Evolutionary conservation across 495 filamentous ascomycete species (phyloP), one percentile per base, ranked within the genome.

Genomic region (Hyphodiscus hymeniophilus): DNA sequence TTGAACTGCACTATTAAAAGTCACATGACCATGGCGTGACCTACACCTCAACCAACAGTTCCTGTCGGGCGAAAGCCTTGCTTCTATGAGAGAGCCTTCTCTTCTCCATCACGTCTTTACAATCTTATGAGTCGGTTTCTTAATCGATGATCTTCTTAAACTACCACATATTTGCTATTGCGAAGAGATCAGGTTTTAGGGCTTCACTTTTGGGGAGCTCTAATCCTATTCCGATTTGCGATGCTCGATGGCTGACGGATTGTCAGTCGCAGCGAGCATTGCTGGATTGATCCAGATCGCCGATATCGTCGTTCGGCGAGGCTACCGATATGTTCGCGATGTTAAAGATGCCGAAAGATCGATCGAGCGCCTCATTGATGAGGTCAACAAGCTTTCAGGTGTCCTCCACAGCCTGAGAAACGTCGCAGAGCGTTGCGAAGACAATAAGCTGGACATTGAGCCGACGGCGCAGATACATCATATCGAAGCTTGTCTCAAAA

Each of bases 231-330:
- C 26, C 10, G 26, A 28, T 5, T 28, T 10, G 26, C 26, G n/a
- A n/a, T n/a, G n/a, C 10, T 28, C 4, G 8, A 64, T 63, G 63
- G 54, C 56, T 15, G 65, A 70, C 28, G 59, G 53, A 2, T 34
- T 70, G 6, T 66, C 62, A 7, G 48, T 69, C 22, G 45, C 66
- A 5, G 60, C 59, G 8, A 63, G 62, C 38, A 58, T 67, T 34
- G 60, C 62, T 15, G 65, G 65, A 7, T 52, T 69, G 0, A 46
- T 69, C n/a, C 51, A 50, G 4, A 38, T 70, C 12, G 61, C 57
- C 7, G 65, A 70, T 18, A 13, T 50, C 1, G 54, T 69, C 12
- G 59, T 67, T 17, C 22, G 41, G 10, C 39, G 54, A 11, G 42
- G 58, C 2, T 63, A 32, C 52, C 62, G 60, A 32, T 70, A 61